Conservation (phyloP, 257 asterid species). For the Perilla frutescens region DNA sequence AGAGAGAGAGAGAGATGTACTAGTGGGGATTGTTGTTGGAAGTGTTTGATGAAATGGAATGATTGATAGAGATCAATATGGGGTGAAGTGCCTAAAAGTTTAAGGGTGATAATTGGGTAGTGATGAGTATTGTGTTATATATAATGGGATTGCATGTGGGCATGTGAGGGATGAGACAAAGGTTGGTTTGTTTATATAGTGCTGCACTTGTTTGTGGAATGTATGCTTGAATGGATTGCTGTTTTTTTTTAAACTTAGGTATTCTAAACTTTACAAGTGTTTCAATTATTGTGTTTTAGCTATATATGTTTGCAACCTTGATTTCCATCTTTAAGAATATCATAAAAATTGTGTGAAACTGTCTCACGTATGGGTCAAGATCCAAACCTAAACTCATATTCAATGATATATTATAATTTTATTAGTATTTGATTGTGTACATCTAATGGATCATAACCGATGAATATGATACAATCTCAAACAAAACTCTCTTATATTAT, state of each 20-base stretch:
- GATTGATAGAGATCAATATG: constrained; percentile 45
- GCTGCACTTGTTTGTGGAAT: constrained; percentile 3
- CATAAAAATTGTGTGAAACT: no score
- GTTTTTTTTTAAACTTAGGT: neutral
- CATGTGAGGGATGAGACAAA: constrained; percentile 44
- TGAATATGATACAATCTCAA: no score
- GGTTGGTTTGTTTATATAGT: constrained; percentile 30
- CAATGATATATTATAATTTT: no score
- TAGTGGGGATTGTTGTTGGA: neutral
- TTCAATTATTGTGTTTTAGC: neutral
- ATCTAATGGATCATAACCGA: no score
- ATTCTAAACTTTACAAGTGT: neutral
- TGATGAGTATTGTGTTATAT: constrained; percentile 34
- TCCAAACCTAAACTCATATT: no score
- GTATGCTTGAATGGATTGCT: neutral
- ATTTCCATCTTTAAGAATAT: no score
- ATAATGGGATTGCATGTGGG: constrained; percentile 43
- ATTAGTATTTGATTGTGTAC: no score
- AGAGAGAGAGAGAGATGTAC: neutral
- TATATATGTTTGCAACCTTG: no score
- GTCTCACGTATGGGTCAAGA: no score
- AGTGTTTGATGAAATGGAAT: neutral
- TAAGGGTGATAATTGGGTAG: constrained; percentile 41
- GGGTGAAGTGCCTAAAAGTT: constrained; percentile 43
- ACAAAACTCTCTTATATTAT: no score